phyloP scores from a whole-genome alignment of 257 asterid species.

The Solanum sejunctum region DNA sequence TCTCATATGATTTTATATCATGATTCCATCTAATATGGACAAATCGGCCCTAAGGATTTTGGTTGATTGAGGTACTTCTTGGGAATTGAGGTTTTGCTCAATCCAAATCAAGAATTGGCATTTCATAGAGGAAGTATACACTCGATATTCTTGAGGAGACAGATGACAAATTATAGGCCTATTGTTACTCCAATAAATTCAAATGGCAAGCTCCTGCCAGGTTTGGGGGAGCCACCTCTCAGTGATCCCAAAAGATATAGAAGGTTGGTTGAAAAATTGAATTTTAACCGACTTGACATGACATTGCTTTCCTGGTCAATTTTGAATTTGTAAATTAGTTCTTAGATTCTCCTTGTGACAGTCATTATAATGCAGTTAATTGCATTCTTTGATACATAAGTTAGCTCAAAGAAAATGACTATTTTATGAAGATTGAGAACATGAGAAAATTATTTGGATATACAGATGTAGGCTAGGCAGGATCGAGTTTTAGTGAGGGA shows the following conservation, averaged over 20 bases:
- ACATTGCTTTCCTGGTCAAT: not conserved
- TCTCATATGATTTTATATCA: too few relatives aligned
- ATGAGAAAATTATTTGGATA: not conserved
- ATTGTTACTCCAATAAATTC: not conserved
- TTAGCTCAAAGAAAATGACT: not conserved
- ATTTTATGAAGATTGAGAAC: not conserved
- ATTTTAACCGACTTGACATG: not conserved
- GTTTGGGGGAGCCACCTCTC: not conserved
- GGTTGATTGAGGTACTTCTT: not conserved
- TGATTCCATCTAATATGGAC: too few relatives aligned
- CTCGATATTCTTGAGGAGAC: not conserved
- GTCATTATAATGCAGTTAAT: not conserved
- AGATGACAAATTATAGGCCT: not conserved
- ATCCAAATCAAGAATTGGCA: not conserved
- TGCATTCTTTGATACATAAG: not conserved
- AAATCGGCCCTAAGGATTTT: not conserved
- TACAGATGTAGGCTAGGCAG: not conserved
- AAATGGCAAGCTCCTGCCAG: not conserved
- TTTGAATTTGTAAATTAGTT: not conserved
- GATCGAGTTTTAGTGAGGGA: not conserved
- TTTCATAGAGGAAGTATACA: not conserved
- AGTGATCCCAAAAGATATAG: not conserved
- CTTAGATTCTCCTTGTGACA: not conserved
- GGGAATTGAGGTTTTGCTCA: not conserved
- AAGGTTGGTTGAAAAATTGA: not conserved